Conservation (phyloP, 768 basidiomycete species). For the Lyophyllum shimeji region DNA sequence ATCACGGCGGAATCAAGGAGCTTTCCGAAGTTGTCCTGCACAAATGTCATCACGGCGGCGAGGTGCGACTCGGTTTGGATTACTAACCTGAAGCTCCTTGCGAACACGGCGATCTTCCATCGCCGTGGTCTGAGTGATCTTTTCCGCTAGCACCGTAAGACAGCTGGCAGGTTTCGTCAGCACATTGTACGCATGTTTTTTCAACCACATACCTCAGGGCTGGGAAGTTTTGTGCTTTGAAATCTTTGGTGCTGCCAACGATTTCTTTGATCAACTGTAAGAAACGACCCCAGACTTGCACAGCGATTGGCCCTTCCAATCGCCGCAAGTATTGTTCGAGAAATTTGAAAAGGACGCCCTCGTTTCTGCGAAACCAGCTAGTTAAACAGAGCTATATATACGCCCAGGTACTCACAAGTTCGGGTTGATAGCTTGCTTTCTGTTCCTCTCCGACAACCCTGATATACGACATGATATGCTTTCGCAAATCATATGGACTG, state of each 20-base stretch:
- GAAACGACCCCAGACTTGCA: slow-evolving; percentile 89
- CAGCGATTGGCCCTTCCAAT: slow-evolving; percentile 86
- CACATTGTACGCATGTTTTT: slow-evolving; percentile 4
- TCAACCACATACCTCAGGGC: slow-evolving; percentile 58
- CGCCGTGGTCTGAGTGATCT: slow-evolving; percentile 84
- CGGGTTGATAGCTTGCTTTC: slow-evolving; percentile 60
- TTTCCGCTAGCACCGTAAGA: slow-evolving; percentile 75
- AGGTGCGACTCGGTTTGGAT: background rate
- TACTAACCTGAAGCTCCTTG: slow-evolving; percentile 79
- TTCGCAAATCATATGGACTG: slow-evolving; percentile 89
- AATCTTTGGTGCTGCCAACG: slow-evolving; percentile 60
- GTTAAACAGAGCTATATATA: background rate
- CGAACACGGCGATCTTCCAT: slow-evolving; percentile 87
- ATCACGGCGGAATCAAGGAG: slow-evolving; percentile 78
- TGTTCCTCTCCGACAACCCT: slow-evolving; percentile 54
- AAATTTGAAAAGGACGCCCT: slow-evolving; percentile 76
- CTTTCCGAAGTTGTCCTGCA: slow-evolving; percentile 80
- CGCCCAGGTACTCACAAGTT: slow-evolving; percentile 54
- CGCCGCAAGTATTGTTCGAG: slow-evolving; percentile 82
- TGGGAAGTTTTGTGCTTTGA: slow-evolving; percentile 70
- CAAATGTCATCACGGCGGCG: background rate
- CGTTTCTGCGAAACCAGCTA: slow-evolving; percentile 48
- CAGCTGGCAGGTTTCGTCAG: slow-evolving; percentile 45
- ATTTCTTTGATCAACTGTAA: slow-evolving; percentile 80
- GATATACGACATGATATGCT: slow-evolving; percentile 65